Evolutionary conservation across 805 yeast species (phyloP), one percentile per base, ranked within the genome.

Genomic region (Candida piceae): DNA sequence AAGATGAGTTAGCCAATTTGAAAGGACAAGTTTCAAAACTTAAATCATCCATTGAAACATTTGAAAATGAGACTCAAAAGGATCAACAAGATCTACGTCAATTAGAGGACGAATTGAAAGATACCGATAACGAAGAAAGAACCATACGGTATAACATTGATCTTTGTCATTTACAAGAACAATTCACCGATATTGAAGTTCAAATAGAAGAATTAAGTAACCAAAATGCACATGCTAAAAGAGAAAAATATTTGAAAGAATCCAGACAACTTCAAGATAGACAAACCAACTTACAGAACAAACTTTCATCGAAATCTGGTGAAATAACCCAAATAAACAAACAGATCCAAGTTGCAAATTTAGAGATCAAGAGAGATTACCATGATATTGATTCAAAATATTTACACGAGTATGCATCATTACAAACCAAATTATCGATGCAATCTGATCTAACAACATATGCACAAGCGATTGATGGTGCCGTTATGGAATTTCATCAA

Each of bases 401-500:
- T 55, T 77, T 77, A 30, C 68, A 71, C 39, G 93, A 85, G 45
- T 78, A 84, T 74, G 76, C 87, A 15, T 77, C 76, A 51, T 63
- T 87, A 27, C 90, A 86, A 50, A 81, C 95, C 0, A 81, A 80
- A 40, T 58, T 80, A 16, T 72, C 85, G 29, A 82, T 85, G 13
- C 79, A 84, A 5, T 86, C 84, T 37, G 99, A 93, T 61, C 65
- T 93, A 31, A 80, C 70, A 7, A 81, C 84, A 2, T 88, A 88
- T 54, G 74, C 85, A 9, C 85, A 78, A 50, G 96, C 96, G 0
- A 67, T 94, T 31, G 98, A 93, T 54, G 77, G 76, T 44, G 96
- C 97, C 0, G 90, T 93, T 32, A 89, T 93, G 95, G 80, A 80
- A 52, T 90, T 78, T 55, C 99, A 93, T 58, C 74, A 85, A 40